A percentile compares a stretch with the other conserved stretches of the same genome.
phyloP scores from a whole-genome alignment of 2,329 filamentous ascomycete genomes.

The Dryadomyces quercivorus region DNA sequence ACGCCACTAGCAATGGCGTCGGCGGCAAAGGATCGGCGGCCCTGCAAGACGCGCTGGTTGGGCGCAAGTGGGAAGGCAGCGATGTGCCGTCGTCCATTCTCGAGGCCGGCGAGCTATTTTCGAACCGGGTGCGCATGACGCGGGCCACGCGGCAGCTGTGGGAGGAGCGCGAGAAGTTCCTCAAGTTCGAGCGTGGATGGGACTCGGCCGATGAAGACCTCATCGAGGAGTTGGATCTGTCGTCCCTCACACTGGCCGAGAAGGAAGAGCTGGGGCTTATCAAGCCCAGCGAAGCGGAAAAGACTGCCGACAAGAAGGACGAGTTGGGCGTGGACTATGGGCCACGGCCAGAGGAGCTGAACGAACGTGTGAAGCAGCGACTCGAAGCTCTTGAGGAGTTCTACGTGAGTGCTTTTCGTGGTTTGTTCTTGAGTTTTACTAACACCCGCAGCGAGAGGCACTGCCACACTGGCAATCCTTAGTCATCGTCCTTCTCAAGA shows the following conservation, averaged over 20 bases:
- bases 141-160: constrained; percentile 85
- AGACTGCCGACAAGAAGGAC: not conserved
- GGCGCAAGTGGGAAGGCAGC: constrained; percentile 82
- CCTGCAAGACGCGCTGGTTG: constrained; percentile 67
- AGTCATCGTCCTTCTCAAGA: constrained; percentile 83
- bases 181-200: constrained; percentile 90
- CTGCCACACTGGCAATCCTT: constrained; percentile 84
- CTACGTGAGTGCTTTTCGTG: constrained; percentile 51
- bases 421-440: constrained; percentile 14
- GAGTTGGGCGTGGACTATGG: constrained; percentile 33
- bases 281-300: constrained; percentile 20
- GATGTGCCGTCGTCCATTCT: constrained; percentile 90
- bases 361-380: constrained; percentile 47
- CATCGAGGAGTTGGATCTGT: constrained; percentile 26
- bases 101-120: constrained; percentile 87
- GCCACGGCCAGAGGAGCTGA: constrained; percentile 32
- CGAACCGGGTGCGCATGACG: constrained; percentile 80
- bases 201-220: constrained; percentile 37
- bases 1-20: constrained; percentile 76
- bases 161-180: constrained; percentile 83
- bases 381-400: constrained; percentile 67
- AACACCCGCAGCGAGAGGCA: constrained; percentile 47
- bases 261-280: constrained; percentile 34
- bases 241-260: constrained; percentile 25
- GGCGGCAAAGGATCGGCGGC: constrained; percentile 80